Evolutionary conservation across 495 filamentous ascomycete genomes (phyloP).

Genomic region (Diplogelasinospora grovesii): DNA sequence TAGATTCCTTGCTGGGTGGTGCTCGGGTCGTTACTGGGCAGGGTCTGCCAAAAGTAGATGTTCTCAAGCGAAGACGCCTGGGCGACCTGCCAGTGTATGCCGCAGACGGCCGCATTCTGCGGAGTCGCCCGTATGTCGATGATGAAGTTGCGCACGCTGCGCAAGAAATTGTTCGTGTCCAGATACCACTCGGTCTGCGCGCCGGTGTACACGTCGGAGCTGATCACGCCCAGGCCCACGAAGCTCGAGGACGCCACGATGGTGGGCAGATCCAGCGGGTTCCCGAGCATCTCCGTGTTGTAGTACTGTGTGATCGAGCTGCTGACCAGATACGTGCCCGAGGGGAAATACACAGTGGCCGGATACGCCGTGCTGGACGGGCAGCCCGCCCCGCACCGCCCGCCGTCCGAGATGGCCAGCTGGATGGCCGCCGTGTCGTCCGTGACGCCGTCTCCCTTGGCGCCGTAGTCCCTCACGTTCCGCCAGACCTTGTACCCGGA

Average conservation of each 20-base stretch:
- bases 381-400: slow-evolving; percentile 66
- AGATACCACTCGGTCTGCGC: slow-evolving; percentile 28
- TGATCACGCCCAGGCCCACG: slow-evolving; percentile 72
- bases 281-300: slow-evolving; percentile 68
- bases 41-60: slow-evolving; percentile 71
- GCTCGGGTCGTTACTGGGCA: slow-evolving; percentile 55
- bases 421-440: slow-evolving; percentile 82
- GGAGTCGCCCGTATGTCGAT: slow-evolving; percentile 79
- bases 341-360: slow-evolving; percentile 66
- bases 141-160: slow-evolving; percentile 82
- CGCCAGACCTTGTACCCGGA: background rate
- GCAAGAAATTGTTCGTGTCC: slow-evolving; percentile 94
- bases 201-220: slow-evolving; percentile 67
- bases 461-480: background rate
- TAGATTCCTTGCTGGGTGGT: slow-evolving; percentile 64
- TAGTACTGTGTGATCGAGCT: slow-evolving; percentile 59
- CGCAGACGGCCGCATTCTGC: too few relatives aligned
- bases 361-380: slow-evolving; percentile 64
- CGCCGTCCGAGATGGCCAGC: slow-evolving; percentile 59
- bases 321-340: slow-evolving; percentile 63
- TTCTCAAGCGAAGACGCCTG: slow-evolving; percentile 88
- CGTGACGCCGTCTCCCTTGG: background rate
- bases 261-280: slow-evolving; percentile 50
- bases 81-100: slow-evolving; percentile 93
- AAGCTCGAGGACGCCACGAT: slow-evolving; percentile 66